Conservation (phyloP, 768 basidiomycete genomes). For the Amanita brunnescens region DNA sequence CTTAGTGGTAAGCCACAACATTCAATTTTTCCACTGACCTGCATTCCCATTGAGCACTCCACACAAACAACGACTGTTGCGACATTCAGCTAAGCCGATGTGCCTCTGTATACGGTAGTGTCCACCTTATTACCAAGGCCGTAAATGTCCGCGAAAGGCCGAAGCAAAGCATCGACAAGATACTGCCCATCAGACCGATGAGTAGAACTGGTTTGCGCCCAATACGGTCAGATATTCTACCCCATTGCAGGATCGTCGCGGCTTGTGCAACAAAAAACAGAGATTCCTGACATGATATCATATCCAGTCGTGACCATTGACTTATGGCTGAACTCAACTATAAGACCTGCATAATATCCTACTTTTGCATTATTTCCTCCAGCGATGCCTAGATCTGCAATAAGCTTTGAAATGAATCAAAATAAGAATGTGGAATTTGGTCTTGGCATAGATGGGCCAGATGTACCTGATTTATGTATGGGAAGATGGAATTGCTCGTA, state of each 20-base stretch:
- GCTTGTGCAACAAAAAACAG: constrained; percentile 55
- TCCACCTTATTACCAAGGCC: constrained; percentile 47
- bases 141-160: constrained; percentile 52
- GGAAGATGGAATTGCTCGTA: constrained; percentile 1
- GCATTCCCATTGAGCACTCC: constrained; percentile 64
- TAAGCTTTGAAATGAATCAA: constrained; percentile 30
- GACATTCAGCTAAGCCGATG: neutral
- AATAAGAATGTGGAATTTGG: neutral
- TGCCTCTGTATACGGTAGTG: neutral
- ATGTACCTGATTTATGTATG: constrained; percentile 6
- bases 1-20: neutral
- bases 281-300: constrained; percentile 35
- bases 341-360: constrained; percentile 61
- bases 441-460: neutral
- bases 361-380: constrained; percentile 56
- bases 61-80: constrained; percentile 53
- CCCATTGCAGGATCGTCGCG: constrained; percentile 53
- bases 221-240: constrained; percentile 47
- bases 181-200: constrained; percentile 42
- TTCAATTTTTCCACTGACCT: constrained; percentile 22
- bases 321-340: constrained; percentile 22
- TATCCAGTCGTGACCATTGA: neutral
- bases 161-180: constrained; percentile 48
- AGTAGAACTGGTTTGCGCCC: constrained; percentile 56
- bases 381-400: constrained; percentile 52